phyloP scores from a whole-genome alignment of 192 early-diverging fungal species.

The Borealophlyctis nickersoniae region DNA sequence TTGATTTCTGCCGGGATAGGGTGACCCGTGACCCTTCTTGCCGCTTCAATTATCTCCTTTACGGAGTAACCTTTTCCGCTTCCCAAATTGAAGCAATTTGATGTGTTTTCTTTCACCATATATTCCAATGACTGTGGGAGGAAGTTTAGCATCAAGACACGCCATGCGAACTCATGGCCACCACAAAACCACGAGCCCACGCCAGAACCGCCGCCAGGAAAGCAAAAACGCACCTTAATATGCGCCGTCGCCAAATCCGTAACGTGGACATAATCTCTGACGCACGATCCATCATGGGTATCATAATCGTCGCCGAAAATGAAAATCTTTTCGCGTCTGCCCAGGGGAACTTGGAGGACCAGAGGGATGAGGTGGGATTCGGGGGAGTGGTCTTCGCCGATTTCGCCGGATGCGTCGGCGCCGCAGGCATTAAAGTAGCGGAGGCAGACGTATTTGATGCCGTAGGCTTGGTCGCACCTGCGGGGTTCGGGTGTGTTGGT shows the following conservation, averaged over 20 bases:
- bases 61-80: conserved; percentile 91
- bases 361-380: conserved; percentile 92
- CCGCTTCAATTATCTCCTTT: conserved; percentile 84
- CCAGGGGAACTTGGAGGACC: conserved; percentile 76
- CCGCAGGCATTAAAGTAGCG: conserved; percentile 97
- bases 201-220: neutral
- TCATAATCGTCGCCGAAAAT: conserved; percentile 94
- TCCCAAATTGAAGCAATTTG: conserved; percentile 85
- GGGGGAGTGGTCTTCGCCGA: conserved; percentile 87
- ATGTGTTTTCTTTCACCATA: conserved; percentile 57
- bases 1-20: conserved; percentile 74
- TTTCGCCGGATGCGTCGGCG: conserved; percentile 83
- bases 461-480: conserved; percentile 47
- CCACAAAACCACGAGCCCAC: neutral
- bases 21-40: conserved; percentile 72
- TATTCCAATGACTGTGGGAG: conserved; percentile 65
- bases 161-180: too few species aligned
- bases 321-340: conserved; percentile 74
- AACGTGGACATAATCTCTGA: conserved; percentile 96
- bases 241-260: conserved; percentile 90
- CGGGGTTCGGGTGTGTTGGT: neutral
- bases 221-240: conserved; percentile 47
- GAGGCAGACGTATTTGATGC: conserved; percentile 47
- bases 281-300: conserved; percentile 86
- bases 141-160: too few species aligned